These are phyloP conservation scores for Nephelium lappaceum DNA, from an alignment of 345 rosid species.

Conservation along the genomic window DNA sequence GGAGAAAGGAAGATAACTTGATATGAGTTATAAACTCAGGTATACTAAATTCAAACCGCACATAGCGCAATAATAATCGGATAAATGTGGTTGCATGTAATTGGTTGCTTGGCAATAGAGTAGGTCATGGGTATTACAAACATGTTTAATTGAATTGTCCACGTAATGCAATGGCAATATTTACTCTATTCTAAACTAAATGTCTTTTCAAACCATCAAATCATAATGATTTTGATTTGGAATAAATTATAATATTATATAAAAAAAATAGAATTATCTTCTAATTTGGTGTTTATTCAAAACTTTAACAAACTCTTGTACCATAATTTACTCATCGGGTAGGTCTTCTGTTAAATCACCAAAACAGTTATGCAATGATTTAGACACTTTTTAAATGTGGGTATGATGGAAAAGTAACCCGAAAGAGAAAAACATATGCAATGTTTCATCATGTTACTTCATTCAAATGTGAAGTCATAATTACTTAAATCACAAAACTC, in stretches of 20 bases:
- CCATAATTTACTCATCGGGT: not conserved
- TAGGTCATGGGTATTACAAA: no score
- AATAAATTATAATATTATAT: not conserved
- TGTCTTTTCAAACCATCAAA: not conserved
- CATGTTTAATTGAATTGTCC: not conserved
- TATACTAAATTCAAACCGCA: no score
- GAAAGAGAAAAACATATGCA: not conserved
- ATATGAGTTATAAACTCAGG: no score
- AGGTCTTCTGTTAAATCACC: constrained; percentile 9
- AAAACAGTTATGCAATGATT: constrained; percentile 3
- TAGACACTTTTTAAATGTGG: not conserved
- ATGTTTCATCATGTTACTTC: not conserved
- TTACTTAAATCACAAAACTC: not conserved
- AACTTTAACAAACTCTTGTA: not conserved
- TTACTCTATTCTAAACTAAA: not conserved
- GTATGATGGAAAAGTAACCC: not conserved
- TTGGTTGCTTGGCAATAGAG: no score
- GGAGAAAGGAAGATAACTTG: no score
- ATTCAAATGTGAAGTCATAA: not conserved
- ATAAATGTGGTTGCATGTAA: no score
- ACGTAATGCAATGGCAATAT: not conserved
- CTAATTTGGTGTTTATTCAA: not conserved
- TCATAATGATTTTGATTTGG: not conserved
- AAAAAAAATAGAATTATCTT: not conserved
- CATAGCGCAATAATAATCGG: no score